Base-by-base conservation (phyloP, 2,329 filamentous ascomycete species). In the Nannizzia gypsea region DNA sequence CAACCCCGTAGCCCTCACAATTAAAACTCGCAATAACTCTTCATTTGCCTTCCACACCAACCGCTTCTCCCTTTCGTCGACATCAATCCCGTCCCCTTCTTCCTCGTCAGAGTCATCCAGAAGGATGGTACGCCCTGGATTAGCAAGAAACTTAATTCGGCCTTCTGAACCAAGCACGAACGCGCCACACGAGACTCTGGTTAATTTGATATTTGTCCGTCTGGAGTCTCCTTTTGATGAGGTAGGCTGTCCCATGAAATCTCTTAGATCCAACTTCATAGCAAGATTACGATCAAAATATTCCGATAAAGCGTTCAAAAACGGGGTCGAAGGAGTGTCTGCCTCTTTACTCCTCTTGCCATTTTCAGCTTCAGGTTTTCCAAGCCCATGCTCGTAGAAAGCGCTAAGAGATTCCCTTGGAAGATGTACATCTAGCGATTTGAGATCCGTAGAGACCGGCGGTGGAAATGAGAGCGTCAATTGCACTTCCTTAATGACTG, bases 91-190 rank as follows among this genome's bases (percentile, higher is more conserved):
- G 5, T 64, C 64, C 9, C 64, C 65, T 20, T 64, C 65, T 17
- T 38, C 61, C 15, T 64, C 58, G 3, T 66, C 65, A 8, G 64
- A 62, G n/a, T 64, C 64, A 34, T 65, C 64, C 26, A 59, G 59
- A 24, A 64, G 56, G 6, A 66, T 50, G 26, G 58, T 56, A 24
- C 61, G 55, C 6, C 61, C 61, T 8, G 62, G 60, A 55, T 64
- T 63, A 1, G 66, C 70, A 62, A 72, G 68, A 15, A 76, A 60
- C 61, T 76, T 76, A 61, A 75, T 63, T 55, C 69, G 68, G 8
- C 74, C 74, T 17, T 76, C 74, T 11, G 64, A 65, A 2, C 70
- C 72, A 34, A 75, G 59, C 9, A 73, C 69, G 63, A 76, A 75
- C 20, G 69, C 71, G 15, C 69, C 70, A 59, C 72, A 75, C 0